Evolutionary conservation across 2,329 filamentous ascomycete species (phyloP).

Genomic region (Xenoacremonium recifei): DNA sequence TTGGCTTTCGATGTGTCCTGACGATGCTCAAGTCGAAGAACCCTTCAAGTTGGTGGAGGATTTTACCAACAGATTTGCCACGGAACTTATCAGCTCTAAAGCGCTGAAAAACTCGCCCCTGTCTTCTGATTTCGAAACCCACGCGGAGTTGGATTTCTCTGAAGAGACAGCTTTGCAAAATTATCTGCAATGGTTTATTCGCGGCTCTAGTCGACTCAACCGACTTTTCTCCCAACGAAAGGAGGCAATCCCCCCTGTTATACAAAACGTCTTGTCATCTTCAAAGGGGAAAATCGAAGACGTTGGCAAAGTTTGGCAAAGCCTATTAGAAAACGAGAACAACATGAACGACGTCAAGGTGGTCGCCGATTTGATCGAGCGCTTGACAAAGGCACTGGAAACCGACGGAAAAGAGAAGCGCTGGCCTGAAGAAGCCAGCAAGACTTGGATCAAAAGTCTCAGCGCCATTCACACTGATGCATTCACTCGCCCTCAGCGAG

Average conservation of each 20-base stretch:
- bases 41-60: slow-evolving; percentile 30
- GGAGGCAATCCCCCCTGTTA: slow-evolving; percentile 20
- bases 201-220: slow-evolving; percentile 31
- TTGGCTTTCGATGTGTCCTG: slow-evolving; percentile 39
- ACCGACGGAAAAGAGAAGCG: slow-evolving; percentile 28
- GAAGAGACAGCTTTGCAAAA: slow-evolving; percentile 27
- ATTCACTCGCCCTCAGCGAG: slow-evolving; percentile 42
- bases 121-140: slow-evolving; percentile 10
- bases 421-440: slow-evolving; percentile 29
- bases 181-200: slow-evolving; percentile 35
- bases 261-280: slow-evolving; percentile 23
- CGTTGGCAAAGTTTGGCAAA: slow-evolving; percentile 27
- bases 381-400: slow-evolving; percentile 28
- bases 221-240: slow-evolving; percentile 26
- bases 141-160: slow-evolving; percentile 20
- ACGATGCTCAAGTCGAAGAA: slow-evolving; percentile 29
- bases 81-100: slow-evolving; percentile 25
- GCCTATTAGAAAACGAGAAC: slow-evolving; percentile 36
- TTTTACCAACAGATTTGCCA: slow-evolving; percentile 33
- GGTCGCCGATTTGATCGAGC: slow-evolving; percentile 30
- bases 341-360: slow-evolving; percentile 35
- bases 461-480: slow-evolving; percentile 36
- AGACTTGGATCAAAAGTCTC: slow-evolving; percentile 32
- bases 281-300: slow-evolving; percentile 13
- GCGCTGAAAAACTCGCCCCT: slow-evolving; percentile 22